phyloP scores from a whole-genome alignment of 768 basidiomycete species.

The Termitomyces eurrhizus region DNA sequence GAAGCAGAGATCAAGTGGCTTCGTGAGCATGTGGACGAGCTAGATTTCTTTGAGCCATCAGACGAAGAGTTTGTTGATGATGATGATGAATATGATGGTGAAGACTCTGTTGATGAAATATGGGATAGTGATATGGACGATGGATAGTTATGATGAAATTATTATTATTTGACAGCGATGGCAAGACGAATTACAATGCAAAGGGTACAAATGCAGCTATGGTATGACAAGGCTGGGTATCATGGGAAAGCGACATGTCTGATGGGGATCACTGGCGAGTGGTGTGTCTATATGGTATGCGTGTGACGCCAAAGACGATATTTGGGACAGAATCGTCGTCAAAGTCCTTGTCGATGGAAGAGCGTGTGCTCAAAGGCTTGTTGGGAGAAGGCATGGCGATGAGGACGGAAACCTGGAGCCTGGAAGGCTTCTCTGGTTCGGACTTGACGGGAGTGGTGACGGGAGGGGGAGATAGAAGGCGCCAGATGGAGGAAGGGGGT shows the following conservation, averaged over 20 bases:
- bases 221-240: background rate
- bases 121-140: background rate
- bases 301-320: conserved; percentile 44
- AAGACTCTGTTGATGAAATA: conserved; percentile 32
- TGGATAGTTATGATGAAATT: background rate
- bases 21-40: conserved; percentile 39
- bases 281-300: conserved; percentile 26
- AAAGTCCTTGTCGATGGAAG: conserved; percentile 12
- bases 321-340: conserved; percentile 41
- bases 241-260: background rate
- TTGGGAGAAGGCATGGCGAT: conserved; percentile 51
- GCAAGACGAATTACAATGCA: background rate
- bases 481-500: background rate
- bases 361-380: conserved; percentile 16
- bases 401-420: conserved; percentile 52
- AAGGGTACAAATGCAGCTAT: background rate
- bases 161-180: background rate
- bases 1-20: conserved; percentile 49
- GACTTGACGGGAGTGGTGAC: background rate
- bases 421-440: conserved; percentile 3
- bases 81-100: conserved; percentile 20
- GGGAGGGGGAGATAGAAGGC: background rate
- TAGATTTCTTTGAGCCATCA: conserved; percentile 58
- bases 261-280: conserved; percentile 1
- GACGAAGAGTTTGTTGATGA: conserved; percentile 40